Conservation (phyloP, 2,329 filamentous ascomycete species). For the Colletotrichum spinosum region DNA sequence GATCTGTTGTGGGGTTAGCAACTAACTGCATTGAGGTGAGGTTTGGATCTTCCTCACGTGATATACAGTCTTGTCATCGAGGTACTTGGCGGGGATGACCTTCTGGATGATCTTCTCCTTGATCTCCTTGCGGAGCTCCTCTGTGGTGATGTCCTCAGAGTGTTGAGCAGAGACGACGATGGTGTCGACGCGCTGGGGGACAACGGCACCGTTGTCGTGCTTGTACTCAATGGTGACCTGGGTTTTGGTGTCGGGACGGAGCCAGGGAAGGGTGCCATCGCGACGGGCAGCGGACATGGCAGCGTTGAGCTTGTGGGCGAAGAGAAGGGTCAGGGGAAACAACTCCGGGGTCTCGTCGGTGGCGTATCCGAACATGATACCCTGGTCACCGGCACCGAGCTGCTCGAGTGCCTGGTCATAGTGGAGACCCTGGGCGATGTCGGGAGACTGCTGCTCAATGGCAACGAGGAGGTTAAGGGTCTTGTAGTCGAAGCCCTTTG, state of each 20-base stretch:
- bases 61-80: slow-evolving; percentile 94
- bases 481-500: slow-evolving; percentile 99
- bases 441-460: slow-evolving; percentile 98
- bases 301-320: slow-evolving; percentile 97
- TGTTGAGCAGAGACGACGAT: slow-evolving; percentile 98
- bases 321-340: slow-evolving; percentile 91
- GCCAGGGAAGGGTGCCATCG: slow-evolving; percentile 89
- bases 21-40: slow-evolving; percentile 17
- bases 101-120: slow-evolving; percentile 97
- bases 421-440: slow-evolving; percentile 99
- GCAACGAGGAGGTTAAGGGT: slow-evolving; percentile 98
- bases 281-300: slow-evolving; percentile 92
- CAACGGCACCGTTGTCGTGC: slow-evolving; percentile 93
- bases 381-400: slow-evolving; percentile 98
- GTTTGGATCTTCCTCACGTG: slow-evolving; percentile 73
- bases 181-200: slow-evolving; percentile 93
- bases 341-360: slow-evolving; percentile 99
- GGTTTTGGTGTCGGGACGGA: slow-evolving; percentile 99
- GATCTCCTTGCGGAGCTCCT: slow-evolving; percentile 93
- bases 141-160: slow-evolving; percentile 86
- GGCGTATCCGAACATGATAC: slow-evolving; percentile 99
- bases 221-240: slow-evolving; percentile 99
- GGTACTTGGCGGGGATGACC: slow-evolving; percentile 91
- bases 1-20: slow-evolving; percentile 65
- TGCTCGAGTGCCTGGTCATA: slow-evolving; percentile 98